Evolutionary conservation across 345 rosid species (phyloP), one percentile per base, ranked within the genome.

Genomic region (Arabis hirsuta): DNA sequence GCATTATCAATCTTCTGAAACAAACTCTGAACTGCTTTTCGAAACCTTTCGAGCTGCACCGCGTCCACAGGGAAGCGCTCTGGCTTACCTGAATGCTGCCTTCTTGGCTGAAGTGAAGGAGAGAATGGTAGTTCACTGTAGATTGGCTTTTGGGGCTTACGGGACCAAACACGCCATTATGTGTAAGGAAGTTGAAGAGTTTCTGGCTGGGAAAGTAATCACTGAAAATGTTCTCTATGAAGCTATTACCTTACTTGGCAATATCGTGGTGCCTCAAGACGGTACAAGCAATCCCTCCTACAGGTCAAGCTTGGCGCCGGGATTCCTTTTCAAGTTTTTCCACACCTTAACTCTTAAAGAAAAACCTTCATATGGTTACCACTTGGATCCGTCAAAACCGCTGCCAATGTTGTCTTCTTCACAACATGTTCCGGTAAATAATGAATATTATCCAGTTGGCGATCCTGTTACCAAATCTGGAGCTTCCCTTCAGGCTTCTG

Each of bases 1-100:
- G 67, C 48, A 22, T 12, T 69, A 67, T 32, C 36, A 32, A 32
- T 32, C 36, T 36, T 36, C 41, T 7, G 45, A 54, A 41, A 76
- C 69, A 54, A 76, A 58, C 16, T 19, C 78, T 50, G 51, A 6
- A 12, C 60, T 84, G 41, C 73, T 85, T n/a, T 91, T 86, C 79
- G 87, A 91, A 70, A 89, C 97, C 29, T 89, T 85, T 71, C 67
- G 98, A 78, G 95, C 96, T 55, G 90, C 97, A 55, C 90, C 90
- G 1, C 82, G 90, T 54, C 95, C 92, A 6, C 74, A 79, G 26
- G 97, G 98, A 79, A 89, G 81, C 69, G 95, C 97, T 12, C 74
- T 94, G 62, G 73, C 98, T 22, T 82, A 85, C 74, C 53, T 91
- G 61, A 91, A 91, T 78, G 95, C 97, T 62, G 92, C 96, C 80